Evolutionary conservation across 257 asterid species (phyloP).

Genomic region (Voacanga thouarsii): DNA sequence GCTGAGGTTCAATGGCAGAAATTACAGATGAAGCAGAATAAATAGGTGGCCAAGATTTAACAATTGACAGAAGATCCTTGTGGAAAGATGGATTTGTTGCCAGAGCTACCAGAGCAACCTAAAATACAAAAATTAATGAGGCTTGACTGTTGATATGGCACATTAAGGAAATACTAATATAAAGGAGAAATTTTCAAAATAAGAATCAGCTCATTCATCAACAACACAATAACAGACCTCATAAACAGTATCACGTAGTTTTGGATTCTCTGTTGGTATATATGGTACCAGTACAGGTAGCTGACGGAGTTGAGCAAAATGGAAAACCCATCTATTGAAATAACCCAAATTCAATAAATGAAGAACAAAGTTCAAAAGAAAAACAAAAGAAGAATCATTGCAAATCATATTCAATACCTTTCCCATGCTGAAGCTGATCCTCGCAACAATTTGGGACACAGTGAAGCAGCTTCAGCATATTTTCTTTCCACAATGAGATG

Average conservation of each 20-base stretch:
- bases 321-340: slow-evolving; percentile 86
- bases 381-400: slow-evolving; percentile 9
- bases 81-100: slow-evolving; percentile 85
- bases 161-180: background rate
- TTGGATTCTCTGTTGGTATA: slow-evolving; percentile 93
- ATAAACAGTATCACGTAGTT: slow-evolving; percentile 92
- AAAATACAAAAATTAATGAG: slow-evolving; percentile 27
- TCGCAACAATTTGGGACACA: slow-evolving; percentile 85
- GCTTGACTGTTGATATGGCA: slow-evolving; percentile 1
- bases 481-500: slow-evolving; percentile 92
- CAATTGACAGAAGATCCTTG: slow-evolving; percentile 82
- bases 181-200: background rate
- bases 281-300: slow-evolving; percentile 96
- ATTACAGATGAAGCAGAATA: slow-evolving; percentile 82
- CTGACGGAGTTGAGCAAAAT: slow-evolving; percentile 97
- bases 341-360: slow-evolving; percentile 22
- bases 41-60: slow-evolving; percentile 85
- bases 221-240: slow-evolving; percentile 55
- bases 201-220: slow-evolving; percentile 7
- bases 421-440: slow-evolving; percentile 99
- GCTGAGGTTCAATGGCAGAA: slow-evolving; percentile 94
- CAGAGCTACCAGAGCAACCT: slow-evolving; percentile 98
- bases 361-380: background rate
- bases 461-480: slow-evolving; percentile 94
- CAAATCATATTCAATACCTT: slow-evolving; percentile 47